Percentiles rank a stretch among this genome's conserved stretches.
phyloP scores from a whole-genome alignment of 371 early-diverging fungal genomes.

The Haplosporangium sp. region DNA sequence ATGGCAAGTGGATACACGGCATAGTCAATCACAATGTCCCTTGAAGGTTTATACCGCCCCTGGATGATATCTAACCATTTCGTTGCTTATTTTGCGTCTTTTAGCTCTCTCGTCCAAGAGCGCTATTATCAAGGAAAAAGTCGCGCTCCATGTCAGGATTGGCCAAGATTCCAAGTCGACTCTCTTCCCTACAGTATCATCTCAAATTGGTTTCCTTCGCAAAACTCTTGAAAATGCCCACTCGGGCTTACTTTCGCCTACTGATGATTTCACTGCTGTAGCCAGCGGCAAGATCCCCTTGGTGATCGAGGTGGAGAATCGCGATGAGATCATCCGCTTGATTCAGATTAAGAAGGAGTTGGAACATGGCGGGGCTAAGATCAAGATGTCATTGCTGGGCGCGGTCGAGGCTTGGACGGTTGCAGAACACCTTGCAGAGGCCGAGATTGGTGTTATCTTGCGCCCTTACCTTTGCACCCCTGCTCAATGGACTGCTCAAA shows the following conservation, averaged over 20 bases:
- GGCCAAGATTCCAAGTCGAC: constrained; percentile 60
- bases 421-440: constrained; percentile 65
- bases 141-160: constrained; percentile 70
- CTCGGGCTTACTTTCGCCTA: constrained; percentile 28
- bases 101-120: constrained; percentile 45
- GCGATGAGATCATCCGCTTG: constrained; percentile 75
- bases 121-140: constrained; percentile 63
- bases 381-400: constrained; percentile 59
- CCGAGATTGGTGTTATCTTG: constrained; percentile 72
- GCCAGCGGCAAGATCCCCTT: constrained; percentile 70
- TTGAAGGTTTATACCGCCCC: no score
- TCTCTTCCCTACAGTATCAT: constrained; percentile 65
- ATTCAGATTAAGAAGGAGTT: constrained; percentile 63
- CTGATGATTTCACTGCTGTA: constrained; percentile 35
- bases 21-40: neutral
- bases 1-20: constrained; percentile 4
- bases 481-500: constrained; percentile 64
- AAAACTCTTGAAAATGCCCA: constrained; percentile 29
- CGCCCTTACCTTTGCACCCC: constrained; percentile 73
- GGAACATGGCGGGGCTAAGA: constrained; percentile 56
- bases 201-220: constrained; percentile 74
- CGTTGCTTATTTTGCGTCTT: no score
- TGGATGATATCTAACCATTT: neutral
- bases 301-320: constrained; percentile 66
- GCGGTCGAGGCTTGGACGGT: constrained; percentile 78